Evolutionary conservation across 371 early-diverging fungal genomes (phyloP), one percentile per base, ranked within the genome.

Genomic region (Mortierella sp.): DNA sequence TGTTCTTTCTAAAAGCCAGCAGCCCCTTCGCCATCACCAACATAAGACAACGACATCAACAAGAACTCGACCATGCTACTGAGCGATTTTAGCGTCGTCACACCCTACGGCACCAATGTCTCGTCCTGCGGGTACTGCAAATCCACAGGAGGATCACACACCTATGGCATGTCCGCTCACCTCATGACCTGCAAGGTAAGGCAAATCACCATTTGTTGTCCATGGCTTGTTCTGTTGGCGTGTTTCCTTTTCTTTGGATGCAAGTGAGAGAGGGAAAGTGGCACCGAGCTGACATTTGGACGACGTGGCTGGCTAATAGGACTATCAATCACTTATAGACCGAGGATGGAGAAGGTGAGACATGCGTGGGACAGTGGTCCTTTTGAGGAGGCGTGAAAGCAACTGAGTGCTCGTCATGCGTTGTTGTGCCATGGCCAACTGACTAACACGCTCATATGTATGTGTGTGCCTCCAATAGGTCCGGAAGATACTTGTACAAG

Each of bases 281-380:
- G 43, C 4, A 40, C 2, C 6, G 43, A 40, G 43, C 43, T 67
- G 24, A 24, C 24, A 24, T 24, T 64, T n/a, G 40, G 19, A 51
- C 21, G 11, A 43, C 24, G 13, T n/a, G 24, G 44, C 51, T 55
- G 1, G 31, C 21, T 10, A 34, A 54, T 71, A 94, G 94, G 92
- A 93, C 72, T 95, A 95, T 72, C 93, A 93, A 90, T 73, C 74
- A 5, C 82, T 95, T n/a, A 90, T 95, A 44, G 89, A 95, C 78
- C 87, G 91, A 69, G 95, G 95, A 24, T 95, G 94, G 94, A 88
- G 95, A 80, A 88, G 94, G 93, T 91, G 88, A 40, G 14, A 28
- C 44, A 28, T 43, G 5, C 5, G 26, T 10, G 16, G 14, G 50
- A 50, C 3, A 50, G 50, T 50, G 3, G 50, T 31, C 26, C n/a